Evolutionary conservation across 2,329 filamentous ascomycete genomes (phyloP), one percentile per base, ranked within the genome.

Genomic region (Geosmithia flava): DNA sequence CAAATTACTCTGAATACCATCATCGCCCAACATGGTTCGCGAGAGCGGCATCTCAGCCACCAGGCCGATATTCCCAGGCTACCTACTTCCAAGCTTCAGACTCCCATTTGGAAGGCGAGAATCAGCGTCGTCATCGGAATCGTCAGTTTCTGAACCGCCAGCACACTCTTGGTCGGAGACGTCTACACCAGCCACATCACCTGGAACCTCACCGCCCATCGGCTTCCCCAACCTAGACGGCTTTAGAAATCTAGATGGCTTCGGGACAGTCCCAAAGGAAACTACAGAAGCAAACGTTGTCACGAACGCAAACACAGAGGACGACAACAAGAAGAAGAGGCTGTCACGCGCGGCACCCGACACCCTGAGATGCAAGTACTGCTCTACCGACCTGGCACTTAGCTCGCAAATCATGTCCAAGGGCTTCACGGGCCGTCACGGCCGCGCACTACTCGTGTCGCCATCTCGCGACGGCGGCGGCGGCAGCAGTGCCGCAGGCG

Each of bases 391-490:
- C 59, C 60, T 84, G n/a, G 80, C 78, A 17, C 78, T 78, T 56
- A 59, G 68, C 16, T 70, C 73, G 13, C 79, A 83, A 59, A 76
- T 84, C 51, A 71, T 84, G 40, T 78, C 73, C 52, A 83, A 83
- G 59, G 76, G 78, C 53, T 85, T 84, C 64, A 81, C 75, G 0
- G 81, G 81, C 17, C 77, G 79, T 19, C 74, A 82, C 59, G 81
- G 81, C 6, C 73, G 79, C 20, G 80, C 80, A 13, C 81, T 75
- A 57, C 71, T 85, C 45, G 75, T 83, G 45, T 67, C 74, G 44
- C 68, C 67, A 19, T 51, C 56, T n/a, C 52, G 33, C 33, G 10
- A 11, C 33, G 33, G 33, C 33, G 33, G 6, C 33, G 33, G 11
- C 33, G 15, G 11, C 33, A 11, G 33, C 33, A 13, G 15, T 16